Evolutionary conservation across 352 stramenopile genomes (phyloP), one percentile per base, ranked within the genome.

Genomic region (Halophytophthora polymorphica): DNA sequence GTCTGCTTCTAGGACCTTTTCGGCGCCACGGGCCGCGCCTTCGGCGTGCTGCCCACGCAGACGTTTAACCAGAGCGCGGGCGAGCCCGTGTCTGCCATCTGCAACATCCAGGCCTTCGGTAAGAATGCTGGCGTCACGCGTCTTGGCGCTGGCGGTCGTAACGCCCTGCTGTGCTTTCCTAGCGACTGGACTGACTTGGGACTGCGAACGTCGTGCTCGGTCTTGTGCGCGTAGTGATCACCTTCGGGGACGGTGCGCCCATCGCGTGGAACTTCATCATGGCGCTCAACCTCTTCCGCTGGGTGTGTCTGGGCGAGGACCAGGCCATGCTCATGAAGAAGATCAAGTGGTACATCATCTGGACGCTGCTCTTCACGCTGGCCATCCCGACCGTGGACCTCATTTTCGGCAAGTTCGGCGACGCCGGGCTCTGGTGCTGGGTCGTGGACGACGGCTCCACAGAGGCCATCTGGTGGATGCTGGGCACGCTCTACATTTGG

Each of bases 181-280:
- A 42, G 18, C 40, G n/a, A 23, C 14, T 22, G 5, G 21, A 17
- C 23, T 35, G 4, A 2, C n/a, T n/a, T n/a, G n/a, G n/a, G n/a
- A n/a, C n/a, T n/a, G n/a, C n/a, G n/a, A n/a, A 51, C 18, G 12
- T 50, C 6, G 39, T 46, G 10, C 12, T 37, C 22, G 45, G 17
- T 14, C 33, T 10, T 43, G 23, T 42, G 39, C 1, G 0, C 2
- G 17, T 52, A 89, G 81, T 90, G 40, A 86, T 94, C 44, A 87
- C 75, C 11, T 92, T 92, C 33, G 81, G 81, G 25, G 77, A 90
- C 21, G 66, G 76, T 15, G 67, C 74, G 18, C 83, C 83, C 19
- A 91, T 92, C 48, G 73, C 68, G 31, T 94, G 83, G 83, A 91
- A 92, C 54, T 79, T 90, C 40, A 69, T 94, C 18, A 94, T 94